Evolutionary conservation across 192 early-diverging fungal species (phyloP).

Genomic region (Dissophora ornata): DNA sequence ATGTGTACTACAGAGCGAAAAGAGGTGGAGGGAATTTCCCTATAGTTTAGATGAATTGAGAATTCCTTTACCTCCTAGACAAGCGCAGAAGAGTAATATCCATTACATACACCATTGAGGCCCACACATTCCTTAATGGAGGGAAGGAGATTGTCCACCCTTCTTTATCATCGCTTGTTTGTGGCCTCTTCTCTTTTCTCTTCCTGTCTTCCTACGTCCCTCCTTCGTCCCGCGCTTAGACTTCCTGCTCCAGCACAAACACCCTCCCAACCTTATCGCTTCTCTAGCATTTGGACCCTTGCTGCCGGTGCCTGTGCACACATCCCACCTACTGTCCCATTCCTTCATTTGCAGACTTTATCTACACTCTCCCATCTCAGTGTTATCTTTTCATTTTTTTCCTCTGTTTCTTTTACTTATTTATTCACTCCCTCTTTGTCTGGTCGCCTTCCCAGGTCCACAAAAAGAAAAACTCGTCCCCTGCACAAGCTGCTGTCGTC

Average conservation of each 20-base stretch:
- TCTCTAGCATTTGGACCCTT: too few species aligned
- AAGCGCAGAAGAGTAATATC: too few species aligned
- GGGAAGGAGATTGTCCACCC: neutral
- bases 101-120: too few species aligned
- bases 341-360: too few species aligned
- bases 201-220: neutral
- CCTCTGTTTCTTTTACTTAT: constrained; percentile 3
- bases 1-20: too few species aligned
- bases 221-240: neutral
- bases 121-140: constrained; percentile 20
- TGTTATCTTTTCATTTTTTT: constrained; percentile 17
- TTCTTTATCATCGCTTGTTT: constrained; percentile 1
- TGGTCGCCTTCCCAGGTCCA: constrained; percentile 1
- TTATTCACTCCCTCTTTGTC: neutral
- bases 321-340: too few species aligned
- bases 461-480: too few species aligned
- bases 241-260: neutral
- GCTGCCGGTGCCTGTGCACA: too few species aligned
- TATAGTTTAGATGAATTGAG: constrained; percentile 15
- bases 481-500: too few species aligned
- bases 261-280: too few species aligned
- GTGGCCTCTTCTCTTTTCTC: neutral
- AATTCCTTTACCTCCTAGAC: constrained; percentile 18
- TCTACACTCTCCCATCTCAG: constrained; percentile 12
- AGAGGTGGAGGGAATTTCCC: neutral